Evolutionary conservation across 768 basidiomycete species (phyloP), one percentile per base, ranked within the genome.

Genomic region (Russula vinacea): DNA sequence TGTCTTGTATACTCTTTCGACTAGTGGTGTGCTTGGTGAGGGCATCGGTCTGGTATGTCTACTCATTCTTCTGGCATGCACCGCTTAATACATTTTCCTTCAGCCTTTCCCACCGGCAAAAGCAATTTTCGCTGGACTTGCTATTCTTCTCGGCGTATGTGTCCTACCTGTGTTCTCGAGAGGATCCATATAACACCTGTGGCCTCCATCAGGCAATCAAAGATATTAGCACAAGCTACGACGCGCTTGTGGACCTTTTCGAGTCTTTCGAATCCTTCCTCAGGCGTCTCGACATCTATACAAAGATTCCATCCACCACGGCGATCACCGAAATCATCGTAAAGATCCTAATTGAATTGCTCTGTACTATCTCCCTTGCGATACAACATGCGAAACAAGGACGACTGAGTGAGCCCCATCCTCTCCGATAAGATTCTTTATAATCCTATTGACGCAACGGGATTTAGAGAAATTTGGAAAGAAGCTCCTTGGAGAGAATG

Each of bases 401-500:
- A 39, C 35, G 53, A 37, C 11, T 54, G 11, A 54, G 53, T 54
- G n/a, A 54, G 53, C 7, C 14, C 0, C 22, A 3, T 39, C 35
- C 1, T 39, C 7, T 2, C n/a, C 1, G 22, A 54, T 24, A 24
- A 1, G 53, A 35, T 16, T 16, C 6, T 24, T n/a, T n/a, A n/a
- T n/a, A n/a, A n/a, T n/a, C n/a, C n/a, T 54, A 11, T 2, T 39
- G 13, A 54, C 22, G 2, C 6, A 24, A 22, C 4, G n/a, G 0
- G 13, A 33, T 52, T 7, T 17, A 52, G 51, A 52, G 19, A 52
- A 52, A 19, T 8, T 52, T n/a, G 51, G 51, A 19, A 52, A 52
- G 51, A 52, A 33, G 51, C 51, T 52, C 32, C 29, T 52, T 9
- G 32, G 51, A 5, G 51, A 52, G 32, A 52, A 52, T 52, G 51